These are phyloP conservation scores for Paraphoma sp. DNA, from an alignment of 2,329 filamentous ascomycete genomes.

Conservation along the genomic window DNA sequence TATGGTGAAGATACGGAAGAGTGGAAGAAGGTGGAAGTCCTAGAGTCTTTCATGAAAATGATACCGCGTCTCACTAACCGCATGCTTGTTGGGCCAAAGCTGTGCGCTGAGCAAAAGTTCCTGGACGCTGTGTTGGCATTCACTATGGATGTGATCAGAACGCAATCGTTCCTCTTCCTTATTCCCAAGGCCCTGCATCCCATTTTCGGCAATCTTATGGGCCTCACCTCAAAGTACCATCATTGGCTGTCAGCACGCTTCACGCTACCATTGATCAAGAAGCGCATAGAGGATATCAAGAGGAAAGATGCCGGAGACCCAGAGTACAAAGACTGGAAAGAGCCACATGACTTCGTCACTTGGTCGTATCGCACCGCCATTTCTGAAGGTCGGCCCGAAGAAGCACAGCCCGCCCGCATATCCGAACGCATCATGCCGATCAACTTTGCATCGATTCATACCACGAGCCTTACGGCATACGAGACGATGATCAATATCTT, in stretches of 20 bases:
- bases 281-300: conserved; percentile 57
- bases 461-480: conserved; percentile 61
- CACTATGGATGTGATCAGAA: conserved; percentile 55
- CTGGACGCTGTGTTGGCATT: conserved; percentile 58
- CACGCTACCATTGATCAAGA: conserved; percentile 57
- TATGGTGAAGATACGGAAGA: conserved; percentile 45
- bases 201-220: conserved; percentile 55
- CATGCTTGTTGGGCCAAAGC: conserved; percentile 53
- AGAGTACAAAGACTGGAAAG: conserved; percentile 49
- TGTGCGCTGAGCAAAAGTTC: conserved; percentile 56
- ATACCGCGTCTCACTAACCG: conserved; percentile 53
- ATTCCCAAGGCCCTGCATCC: conserved; percentile 59
- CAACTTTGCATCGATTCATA: conserved; percentile 67
- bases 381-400: conserved; percentile 51
- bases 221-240: conserved; percentile 56
- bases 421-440: conserved; percentile 62
- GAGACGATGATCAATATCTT: conserved; percentile 42
- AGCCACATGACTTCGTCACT: conserved; percentile 64
- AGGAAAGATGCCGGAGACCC: conserved; percentile 52
- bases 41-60: conserved; percentile 45
- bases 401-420: conserved; percentile 58
- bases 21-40: conserved; percentile 47
- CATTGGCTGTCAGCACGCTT: conserved; percentile 54
- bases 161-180: conserved; percentile 50
- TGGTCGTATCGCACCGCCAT: conserved; percentile 63